These are phyloP conservation scores for Phytophthora capsici DNA, from an alignment of 352 stramenopile genomes.

Conservation along the genomic window DNA sequence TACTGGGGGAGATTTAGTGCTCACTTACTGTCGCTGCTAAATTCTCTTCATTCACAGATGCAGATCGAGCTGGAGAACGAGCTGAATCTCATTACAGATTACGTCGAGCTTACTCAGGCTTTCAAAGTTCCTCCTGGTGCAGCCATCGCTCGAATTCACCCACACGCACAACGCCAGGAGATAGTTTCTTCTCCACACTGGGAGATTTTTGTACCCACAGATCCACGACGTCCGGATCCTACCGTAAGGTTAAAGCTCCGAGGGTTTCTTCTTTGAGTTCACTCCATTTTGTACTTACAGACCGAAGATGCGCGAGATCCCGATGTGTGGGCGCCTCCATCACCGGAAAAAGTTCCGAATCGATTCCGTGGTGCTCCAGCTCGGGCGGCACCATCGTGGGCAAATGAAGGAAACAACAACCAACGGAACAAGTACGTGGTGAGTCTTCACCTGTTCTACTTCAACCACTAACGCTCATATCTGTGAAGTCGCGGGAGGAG, in stretches of 20 bases:
- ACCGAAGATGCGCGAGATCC: slow-evolving; percentile 49
- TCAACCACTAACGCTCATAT: no score
- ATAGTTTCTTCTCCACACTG: slow-evolving; percentile 43
- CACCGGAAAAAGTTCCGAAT: slow-evolving; percentile 53
- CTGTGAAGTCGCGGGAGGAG: slow-evolving; percentile 50
- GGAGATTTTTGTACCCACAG: slow-evolving; percentile 56
- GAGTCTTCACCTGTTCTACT: no score
- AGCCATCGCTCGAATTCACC: slow-evolving; percentile 42
- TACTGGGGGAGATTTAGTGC: slow-evolving; percentile 10
- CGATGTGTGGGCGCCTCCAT: slow-evolving; percentile 78
- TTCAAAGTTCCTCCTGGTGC: slow-evolving; percentile 61
- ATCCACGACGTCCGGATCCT: slow-evolving; percentile 24
- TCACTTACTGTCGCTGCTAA: slow-evolving; percentile 1
- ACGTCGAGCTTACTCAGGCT: slow-evolving; percentile 71
- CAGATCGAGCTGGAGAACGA: slow-evolving; percentile 87
- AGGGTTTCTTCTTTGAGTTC: not conserved
- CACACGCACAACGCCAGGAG: slow-evolving; percentile 31
- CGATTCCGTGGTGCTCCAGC: slow-evolving; percentile 34
- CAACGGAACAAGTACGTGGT: slow-evolving; percentile 25
- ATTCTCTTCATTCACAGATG: slow-evolving; percentile 45
- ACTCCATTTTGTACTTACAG: slow-evolving; percentile 14
- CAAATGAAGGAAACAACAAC: slow-evolving; percentile 51
- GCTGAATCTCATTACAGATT: slow-evolving; percentile 78
- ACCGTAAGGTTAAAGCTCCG: slow-evolving; percentile 15
- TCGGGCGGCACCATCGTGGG: slow-evolving; percentile 59